Conservation (phyloP, 345 rosid species). For the Eucalyptus coolabah region DNA sequence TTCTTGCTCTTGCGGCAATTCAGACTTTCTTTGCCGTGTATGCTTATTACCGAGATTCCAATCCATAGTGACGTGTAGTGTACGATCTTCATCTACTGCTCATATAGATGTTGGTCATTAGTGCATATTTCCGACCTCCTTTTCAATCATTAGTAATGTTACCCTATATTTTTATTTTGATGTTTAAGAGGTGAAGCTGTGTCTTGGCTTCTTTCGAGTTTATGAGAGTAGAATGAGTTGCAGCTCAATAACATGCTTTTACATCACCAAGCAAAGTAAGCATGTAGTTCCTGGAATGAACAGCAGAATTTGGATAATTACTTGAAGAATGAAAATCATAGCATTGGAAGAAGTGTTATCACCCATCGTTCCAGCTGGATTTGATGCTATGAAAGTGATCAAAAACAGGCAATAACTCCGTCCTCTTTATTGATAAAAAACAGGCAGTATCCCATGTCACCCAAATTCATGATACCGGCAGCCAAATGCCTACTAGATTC, state of each 20-base stretch:
- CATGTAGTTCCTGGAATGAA: background rate
- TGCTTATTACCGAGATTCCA: background rate
- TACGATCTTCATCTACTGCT: no score
- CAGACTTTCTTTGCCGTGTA: slow-evolving; percentile 39
- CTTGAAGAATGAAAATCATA: background rate
- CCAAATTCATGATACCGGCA: slow-evolving; percentile 59
- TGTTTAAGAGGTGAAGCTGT: no score
- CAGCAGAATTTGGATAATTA: background rate
- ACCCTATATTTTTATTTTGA: no score
- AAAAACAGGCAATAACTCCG: slow-evolving; percentile 55
- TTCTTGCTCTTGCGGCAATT: slow-evolving; percentile 33
- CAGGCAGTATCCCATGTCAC: slow-evolving; percentile 72
- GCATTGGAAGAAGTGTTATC: background rate
- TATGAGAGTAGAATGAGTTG: no score
- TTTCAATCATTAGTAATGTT: no score
- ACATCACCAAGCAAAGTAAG: background rate
- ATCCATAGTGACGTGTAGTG: no score
- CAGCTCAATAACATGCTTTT: no score
- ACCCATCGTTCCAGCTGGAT: slow-evolving; percentile 65
- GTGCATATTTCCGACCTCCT: no score
- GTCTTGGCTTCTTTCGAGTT: no score
- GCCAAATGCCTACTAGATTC: slow-evolving; percentile 89
- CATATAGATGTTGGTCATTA: no score
- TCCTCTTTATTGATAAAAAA: slow-evolving; percentile 35
- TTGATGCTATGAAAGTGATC: slow-evolving; percentile 45